A percentile compares a stretch with the other conserved stretches of the same genome.
Evolutionary conservation across 805 yeast genomes (phyloP).

Genomic region (Metschnikowia cubensis): DNA sequence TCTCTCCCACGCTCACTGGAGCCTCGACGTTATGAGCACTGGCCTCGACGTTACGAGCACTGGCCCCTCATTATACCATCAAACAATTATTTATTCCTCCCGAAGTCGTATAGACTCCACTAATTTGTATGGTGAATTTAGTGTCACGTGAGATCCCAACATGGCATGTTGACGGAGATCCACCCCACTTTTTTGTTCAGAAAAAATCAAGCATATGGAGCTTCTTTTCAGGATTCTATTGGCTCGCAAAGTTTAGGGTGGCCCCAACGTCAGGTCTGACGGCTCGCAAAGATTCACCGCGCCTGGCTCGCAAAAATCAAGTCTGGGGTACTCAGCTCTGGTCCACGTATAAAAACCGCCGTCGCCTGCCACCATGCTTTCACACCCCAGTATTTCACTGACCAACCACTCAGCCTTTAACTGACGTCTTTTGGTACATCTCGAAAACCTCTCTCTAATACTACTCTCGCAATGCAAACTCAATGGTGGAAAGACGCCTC

Average conservation of each 20-base stretch:
- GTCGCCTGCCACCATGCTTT: neutral
- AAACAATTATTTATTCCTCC: no score
- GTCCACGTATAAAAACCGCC: slow-evolving; percentile 1
- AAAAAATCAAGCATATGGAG: neutral
- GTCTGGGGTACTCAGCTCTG: slow-evolving; percentile 2
- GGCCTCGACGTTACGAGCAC: neutral
- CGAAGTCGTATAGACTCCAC: no score
- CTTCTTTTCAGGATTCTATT: no score
- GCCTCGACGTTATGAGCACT: neutral
- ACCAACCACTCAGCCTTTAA: neutral
- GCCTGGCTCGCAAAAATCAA: slow-evolving; percentile 1
- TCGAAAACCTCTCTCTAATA: neutral
- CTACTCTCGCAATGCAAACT: slow-evolving; percentile 2
- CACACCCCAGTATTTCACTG: neutral
- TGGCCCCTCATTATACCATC: no score
- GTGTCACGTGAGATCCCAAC: no score
- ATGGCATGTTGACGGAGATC: no score
- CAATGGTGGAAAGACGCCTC: slow-evolving; percentile 56
- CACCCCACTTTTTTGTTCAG: no score
- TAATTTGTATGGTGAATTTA: no score
- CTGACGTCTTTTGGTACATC: neutral
- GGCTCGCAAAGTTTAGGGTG: neutral
- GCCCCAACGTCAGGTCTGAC: neutral
- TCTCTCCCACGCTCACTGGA: neutral
- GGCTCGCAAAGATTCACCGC: slow-evolving; percentile 2